Evolutionary conservation across 768 basidiomycete genomes (phyloP), one percentile per base, ranked within the genome.

Genomic region (Tricholoma sp.): DNA sequence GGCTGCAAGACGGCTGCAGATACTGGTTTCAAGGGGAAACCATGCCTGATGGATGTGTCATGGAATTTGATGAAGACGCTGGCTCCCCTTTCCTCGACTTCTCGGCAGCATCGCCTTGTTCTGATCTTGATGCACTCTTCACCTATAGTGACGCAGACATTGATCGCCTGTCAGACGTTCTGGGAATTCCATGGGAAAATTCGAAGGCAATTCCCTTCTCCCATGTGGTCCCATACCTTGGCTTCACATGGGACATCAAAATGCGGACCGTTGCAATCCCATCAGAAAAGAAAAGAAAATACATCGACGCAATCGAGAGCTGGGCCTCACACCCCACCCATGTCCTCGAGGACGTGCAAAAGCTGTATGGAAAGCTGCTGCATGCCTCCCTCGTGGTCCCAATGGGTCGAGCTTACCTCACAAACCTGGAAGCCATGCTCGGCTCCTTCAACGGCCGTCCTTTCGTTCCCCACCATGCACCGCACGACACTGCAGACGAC

Each of bases 331-430:
- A 29, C 0, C 8, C 49, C 0, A 59, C 58, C 0, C 76, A 75
- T 52, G 55, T 41, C 22, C 62, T 71, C 10, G 29, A 63, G 9
- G 66, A 77, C 2, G 65, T 70, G 9, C 55, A 67, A 11, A 65
- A 62, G 12, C 63, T 77, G n/a, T n/a, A n/a, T n/a, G n/a, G n/a
- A n/a, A n/a, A n/a, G n/a, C n/a, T n/a, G n/a, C n/a, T n/a, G n/a
- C 76, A 78, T 18, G 50, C 68, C 0, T 59, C 57, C 21, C 50
- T 61, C 0, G 55, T 73, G 2, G 18, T 72, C 1, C 65, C 64
- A 1, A 35, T 1, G 5, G 76, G 71, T 1, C 53, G 65, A 0
- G 72, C 76, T 1, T 77, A 75, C 62, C 68, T 78, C 39, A 75
- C 71, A 8, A 54, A 52, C 18, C 41, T 76, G 8, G 69, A 76